These are phyloP conservation scores for Phylloboletellus chloephorus DNA, from an alignment of 1,284 basidiomycete genomes.

Conservation along the genomic window DNA sequence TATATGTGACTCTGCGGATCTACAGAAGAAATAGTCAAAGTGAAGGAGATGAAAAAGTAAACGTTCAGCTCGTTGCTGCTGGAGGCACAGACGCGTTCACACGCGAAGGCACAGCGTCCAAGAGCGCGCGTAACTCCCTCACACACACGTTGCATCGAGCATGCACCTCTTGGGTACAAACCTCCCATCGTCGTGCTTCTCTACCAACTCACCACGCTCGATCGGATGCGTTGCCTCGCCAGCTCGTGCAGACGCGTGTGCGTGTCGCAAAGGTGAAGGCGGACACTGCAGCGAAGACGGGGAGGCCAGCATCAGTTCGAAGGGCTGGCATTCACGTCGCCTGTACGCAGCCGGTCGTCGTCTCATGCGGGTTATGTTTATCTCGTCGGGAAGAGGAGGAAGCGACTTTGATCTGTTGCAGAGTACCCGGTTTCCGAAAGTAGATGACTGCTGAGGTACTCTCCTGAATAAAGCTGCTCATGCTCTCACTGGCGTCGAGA, in stretches of 20 bases:
- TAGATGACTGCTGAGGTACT: slow-evolving; percentile 20
- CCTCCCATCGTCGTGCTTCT: slow-evolving; percentile 22
- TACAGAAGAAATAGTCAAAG: background rate
- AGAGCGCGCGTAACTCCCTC: slow-evolving; percentile 50
- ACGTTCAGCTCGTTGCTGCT: slow-evolving; percentile 11
- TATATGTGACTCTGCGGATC: slow-evolving; percentile 16
- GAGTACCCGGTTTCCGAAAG: slow-evolving; percentile 43
- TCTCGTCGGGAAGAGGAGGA: slow-evolving; percentile 45
- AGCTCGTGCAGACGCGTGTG: slow-evolving; percentile 47
- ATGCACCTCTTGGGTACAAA: slow-evolving; percentile 50
- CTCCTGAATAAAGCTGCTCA: background rate
- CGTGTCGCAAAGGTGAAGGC: slow-evolving; percentile 54
- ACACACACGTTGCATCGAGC: slow-evolving; percentile 60
- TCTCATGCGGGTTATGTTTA: slow-evolving; percentile 65
- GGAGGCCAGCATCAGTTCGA: slow-evolving; percentile 74
- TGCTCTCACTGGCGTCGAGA: background rate
- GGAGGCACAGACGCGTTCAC: no score
- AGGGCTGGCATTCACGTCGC: slow-evolving; percentile 75
- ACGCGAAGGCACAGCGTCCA: slow-evolving; percentile 27
- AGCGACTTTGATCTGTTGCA: slow-evolving; percentile 77
- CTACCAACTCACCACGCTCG: slow-evolving; percentile 61
- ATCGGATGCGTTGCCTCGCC: slow-evolving; percentile 38
- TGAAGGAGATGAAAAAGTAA: background rate
- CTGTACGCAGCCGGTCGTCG: slow-evolving; percentile 60
- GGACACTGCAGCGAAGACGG: slow-evolving; percentile 45